These are phyloP conservation scores for Eremomyces bilateralis DNA, from an alignment of 495 filamentous ascomycete genomes.

Conservation along the genomic window DNA sequence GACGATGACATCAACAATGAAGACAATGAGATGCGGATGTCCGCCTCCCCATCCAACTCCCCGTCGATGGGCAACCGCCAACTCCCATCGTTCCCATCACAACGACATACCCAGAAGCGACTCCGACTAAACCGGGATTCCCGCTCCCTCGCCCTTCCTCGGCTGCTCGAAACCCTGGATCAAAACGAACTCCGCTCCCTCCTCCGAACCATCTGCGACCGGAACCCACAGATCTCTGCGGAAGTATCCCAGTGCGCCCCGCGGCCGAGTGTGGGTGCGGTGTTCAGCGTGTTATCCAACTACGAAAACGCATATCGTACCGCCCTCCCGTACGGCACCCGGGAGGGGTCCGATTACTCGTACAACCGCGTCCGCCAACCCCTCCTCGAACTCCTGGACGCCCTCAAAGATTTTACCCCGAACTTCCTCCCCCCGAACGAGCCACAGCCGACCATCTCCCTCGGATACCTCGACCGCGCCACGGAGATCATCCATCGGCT, in stretches of 20 bases:
- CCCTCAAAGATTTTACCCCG: conserved; percentile 78
- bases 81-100: conserved; percentile 29
- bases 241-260: conserved; percentile 76
- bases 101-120: conserved; percentile 35
- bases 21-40: conserved; percentile 60
- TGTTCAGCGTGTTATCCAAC: conserved; percentile 53
- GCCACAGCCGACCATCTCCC: conserved; percentile 49
- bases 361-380: conserved; percentile 81
- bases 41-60: conserved; percentile 58
- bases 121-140: conserved; percentile 47
- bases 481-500: conserved; percentile 77
- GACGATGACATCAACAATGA: conserved; percentile 38
- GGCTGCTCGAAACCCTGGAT: conserved; percentile 79
- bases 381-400: conserved; percentile 62
- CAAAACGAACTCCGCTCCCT: conserved; percentile 59
- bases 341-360: conserved; percentile 70
- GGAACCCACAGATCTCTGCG: conserved; percentile 57
- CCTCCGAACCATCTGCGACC: conserved; percentile 69
- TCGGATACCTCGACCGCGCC: conserved; percentile 70
- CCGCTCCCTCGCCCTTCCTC: conserved; percentile 56
- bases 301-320: conserved; percentile 58
- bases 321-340: conserved; percentile 74
- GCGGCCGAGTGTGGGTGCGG: conserved; percentile 57
- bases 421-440: conserved; percentile 90
- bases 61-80: conserved; percentile 45